These are phyloP conservation scores for Talaromyces wortmannii DNA, from an alignment of 495 filamentous ascomycete species.

Conservation along the genomic window DNA sequence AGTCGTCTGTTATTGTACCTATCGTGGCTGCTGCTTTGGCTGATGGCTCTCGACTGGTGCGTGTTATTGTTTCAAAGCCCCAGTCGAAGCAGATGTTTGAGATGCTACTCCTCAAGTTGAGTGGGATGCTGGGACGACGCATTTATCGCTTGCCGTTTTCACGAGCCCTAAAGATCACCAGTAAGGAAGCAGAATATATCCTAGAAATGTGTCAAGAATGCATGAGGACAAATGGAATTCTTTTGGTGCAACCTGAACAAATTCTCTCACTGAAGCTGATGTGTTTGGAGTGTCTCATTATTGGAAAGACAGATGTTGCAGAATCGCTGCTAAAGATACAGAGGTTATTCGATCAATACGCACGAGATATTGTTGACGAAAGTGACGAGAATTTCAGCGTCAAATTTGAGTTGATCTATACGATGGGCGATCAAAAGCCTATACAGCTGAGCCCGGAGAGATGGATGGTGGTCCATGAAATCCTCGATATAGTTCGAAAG, in stretches of 20 bases:
- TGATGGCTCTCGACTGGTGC: conserved; percentile 38
- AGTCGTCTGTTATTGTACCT: conserved; percentile 61
- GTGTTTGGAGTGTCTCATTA: conserved; percentile 41
- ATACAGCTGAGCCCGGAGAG: conserved; percentile 48
- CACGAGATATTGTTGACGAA: conserved; percentile 52
- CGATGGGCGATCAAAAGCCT: conserved; percentile 44
- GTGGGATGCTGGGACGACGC: conserved; percentile 45
- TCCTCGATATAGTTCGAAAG: conserved; percentile 34
- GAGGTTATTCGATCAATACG: conserved; percentile 25
- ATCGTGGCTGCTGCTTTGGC: conserved; percentile 48
- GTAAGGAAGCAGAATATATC: conserved; percentile 7
- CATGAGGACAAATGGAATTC: conserved; percentile 35
- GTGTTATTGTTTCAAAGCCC: conserved; percentile 55
- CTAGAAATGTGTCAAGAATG: conserved; percentile 29
- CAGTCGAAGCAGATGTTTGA: conserved; percentile 52
- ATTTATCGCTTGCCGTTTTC: conserved; percentile 56
- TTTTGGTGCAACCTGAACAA: conserved; percentile 60
- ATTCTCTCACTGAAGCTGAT: conserved; percentile 59
- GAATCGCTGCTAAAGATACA: conserved; percentile 27
- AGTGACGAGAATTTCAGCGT: conserved; percentile 54
- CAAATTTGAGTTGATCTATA: conserved; percentile 55
- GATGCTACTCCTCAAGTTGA: conserved; percentile 45
- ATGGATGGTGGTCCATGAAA: conserved; percentile 48
- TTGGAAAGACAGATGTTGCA: conserved; percentile 9
- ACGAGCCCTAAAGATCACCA: conserved; percentile 31